phyloP scores from a whole-genome alignment of 2,329 filamentous ascomycete species.

The Botrytis cinerea region DNA sequence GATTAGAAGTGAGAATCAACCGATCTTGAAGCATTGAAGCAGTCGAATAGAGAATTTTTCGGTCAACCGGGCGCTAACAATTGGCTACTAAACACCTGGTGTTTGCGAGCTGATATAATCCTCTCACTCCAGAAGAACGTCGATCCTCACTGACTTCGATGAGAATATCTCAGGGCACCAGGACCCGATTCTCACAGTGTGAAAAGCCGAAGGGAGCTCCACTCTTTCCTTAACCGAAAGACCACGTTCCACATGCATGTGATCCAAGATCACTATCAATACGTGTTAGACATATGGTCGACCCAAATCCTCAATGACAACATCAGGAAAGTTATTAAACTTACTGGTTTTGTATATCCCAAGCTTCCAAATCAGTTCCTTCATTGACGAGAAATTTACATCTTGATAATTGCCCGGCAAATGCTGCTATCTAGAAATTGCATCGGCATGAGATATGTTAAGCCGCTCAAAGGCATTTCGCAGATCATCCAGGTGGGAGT shows the following conservation, averaged over 20 bases:
- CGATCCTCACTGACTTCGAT: neutral
- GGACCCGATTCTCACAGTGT: neutral
- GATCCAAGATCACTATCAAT: neutral
- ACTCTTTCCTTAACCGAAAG: rapidly evolving
- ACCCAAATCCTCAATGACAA: neutral
- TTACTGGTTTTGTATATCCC: neutral
- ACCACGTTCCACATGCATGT: neutral
- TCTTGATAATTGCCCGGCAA: neutral
- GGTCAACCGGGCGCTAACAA: too few species aligned
- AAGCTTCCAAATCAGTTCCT: neutral
- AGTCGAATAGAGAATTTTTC: neutral
- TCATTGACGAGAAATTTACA: neutral
- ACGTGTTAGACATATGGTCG: neutral
- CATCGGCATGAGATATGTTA: neutral
- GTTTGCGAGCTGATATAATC: neutral
- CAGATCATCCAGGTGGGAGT: neutral
- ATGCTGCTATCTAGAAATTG: neutral
- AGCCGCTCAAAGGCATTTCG: neutral
- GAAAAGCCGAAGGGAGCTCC: too few species aligned
- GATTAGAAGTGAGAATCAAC: neutral
- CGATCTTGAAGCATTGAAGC: neutral
- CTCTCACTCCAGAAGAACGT: neutral
- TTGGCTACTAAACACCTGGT: neutral
- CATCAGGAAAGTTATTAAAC: neutral
- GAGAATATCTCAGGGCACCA: neutral